A percentile compares a stretch with the other conserved stretches of the same genome.
Evolutionary conservation across 169 alveolate genomes (phyloP).

Genomic region (Cryptosporidium muris): DNA sequence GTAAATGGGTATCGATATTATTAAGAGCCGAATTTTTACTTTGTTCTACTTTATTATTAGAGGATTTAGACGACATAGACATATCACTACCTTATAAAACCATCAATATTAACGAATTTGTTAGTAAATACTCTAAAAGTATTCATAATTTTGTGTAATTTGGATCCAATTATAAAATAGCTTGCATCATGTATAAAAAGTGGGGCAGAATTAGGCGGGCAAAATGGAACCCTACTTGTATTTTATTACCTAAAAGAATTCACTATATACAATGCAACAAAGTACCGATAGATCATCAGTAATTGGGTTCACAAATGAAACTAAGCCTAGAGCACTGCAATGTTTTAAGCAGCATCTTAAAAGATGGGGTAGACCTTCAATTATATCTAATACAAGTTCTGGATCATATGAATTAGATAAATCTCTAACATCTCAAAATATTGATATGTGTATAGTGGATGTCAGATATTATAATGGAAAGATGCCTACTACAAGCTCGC

Average conservation of each 20-base stretch:
- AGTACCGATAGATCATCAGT: slow-evolving; percentile 4
- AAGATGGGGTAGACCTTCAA: slow-evolving; percentile 34
- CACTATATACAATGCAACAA: background rate
- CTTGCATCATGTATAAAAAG: background rate
- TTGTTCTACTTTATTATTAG: no score
- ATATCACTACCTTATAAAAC: no score
- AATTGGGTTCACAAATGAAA: slow-evolving; percentile 27
- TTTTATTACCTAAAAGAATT: no score
- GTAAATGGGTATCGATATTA: no score
- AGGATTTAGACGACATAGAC: no score
- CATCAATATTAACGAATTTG: no score
- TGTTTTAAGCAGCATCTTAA: slow-evolving; percentile 10
- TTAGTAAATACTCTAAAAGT: no score
- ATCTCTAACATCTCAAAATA: background rate
- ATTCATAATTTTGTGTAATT: no score
- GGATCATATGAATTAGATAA: background rate
- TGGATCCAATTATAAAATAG: no score
- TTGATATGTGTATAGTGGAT: slow-evolving; percentile 56
- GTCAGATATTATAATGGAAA: slow-evolving; percentile 53
- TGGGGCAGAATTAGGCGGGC: background rate
- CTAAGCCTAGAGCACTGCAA: background rate
- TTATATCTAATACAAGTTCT: background rate
- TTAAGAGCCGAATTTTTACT: no score
- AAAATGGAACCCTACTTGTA: background rate
- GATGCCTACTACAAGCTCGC: slow-evolving; percentile 1